Conservation (phyloP, 495 filamentous ascomycete species). For the Neurospora terricola region DNA sequence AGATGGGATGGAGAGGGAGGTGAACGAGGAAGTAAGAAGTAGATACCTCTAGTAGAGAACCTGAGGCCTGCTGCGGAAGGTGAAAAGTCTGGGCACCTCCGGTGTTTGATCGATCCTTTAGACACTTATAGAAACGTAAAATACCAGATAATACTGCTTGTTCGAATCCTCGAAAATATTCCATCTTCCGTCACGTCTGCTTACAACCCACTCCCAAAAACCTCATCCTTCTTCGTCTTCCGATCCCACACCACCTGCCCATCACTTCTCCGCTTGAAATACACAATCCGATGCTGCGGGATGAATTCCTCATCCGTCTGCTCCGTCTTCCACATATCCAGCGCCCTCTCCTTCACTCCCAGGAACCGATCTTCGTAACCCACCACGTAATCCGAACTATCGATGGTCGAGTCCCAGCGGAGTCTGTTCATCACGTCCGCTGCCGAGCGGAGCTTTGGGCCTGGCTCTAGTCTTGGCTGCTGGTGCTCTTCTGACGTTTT, state of each 20-base stretch:
- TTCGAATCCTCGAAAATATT: not conserved
- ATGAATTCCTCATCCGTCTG: constrained; percentile 79
- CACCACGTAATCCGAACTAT: constrained; percentile 54
- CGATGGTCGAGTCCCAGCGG: constrained; percentile 57
- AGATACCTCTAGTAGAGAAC: too few species aligned
- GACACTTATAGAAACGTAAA: not conserved
- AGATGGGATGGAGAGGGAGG: too few species aligned
- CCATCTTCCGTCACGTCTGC: not conserved
- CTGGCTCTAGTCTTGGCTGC: not conserved
- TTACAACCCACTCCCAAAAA: constrained; percentile 31
- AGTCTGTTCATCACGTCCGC: constrained; percentile 63
- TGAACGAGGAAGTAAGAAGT: too few species aligned
- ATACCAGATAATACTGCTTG: not conserved
- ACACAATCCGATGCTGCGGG: constrained; percentile 67
- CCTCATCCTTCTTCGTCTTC: constrained; percentile 29
- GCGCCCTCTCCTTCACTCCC: constrained; percentile 50
- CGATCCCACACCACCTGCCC: constrained; percentile 52
- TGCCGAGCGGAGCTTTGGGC: constrained; percentile 32
- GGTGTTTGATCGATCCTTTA: too few species aligned
- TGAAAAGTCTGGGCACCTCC: too few species aligned
- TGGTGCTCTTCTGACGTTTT: not conserved
- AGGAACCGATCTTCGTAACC: constrained; percentile 69
- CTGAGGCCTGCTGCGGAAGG: too few species aligned
- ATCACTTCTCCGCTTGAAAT: constrained; percentile 54
- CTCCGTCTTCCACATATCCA: constrained; percentile 63